Base-by-base conservation (phyloP, 2,329 filamentous ascomycete genomes). In the Volutella citrinella region DNA sequence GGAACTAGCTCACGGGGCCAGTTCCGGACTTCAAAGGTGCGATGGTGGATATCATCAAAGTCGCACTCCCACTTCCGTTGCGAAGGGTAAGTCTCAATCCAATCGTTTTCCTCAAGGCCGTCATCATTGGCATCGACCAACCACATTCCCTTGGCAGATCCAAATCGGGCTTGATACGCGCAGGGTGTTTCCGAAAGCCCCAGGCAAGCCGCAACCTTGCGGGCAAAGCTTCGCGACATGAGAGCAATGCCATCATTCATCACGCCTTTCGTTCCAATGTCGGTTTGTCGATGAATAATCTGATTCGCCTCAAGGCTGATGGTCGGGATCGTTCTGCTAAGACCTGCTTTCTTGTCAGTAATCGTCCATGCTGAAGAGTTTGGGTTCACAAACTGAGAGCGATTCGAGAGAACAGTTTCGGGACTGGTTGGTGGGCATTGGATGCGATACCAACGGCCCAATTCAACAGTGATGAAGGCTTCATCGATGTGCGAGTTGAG, bases 141-240 rank as follows among this genome's bases (percentile, higher is more conserved):
- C 85, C 84, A 90, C 45, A 90, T 68, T 0, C 86, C 87, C 55
- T 91, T 91, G 1, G 82, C 82, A 13, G 82, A 77, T 9, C 78
- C 82, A 21, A 90, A 74, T 1, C 87, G 74, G 3, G 68, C 84
- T 56, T 91, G 86, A 27, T 82, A 80, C 0, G 72, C 80, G 20
- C 76, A 75, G 0, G 84, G 83, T 0, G 76, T 54, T n/a, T 74
- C 67, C 0, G 54, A 46, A 0, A 82, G 57, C 0, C 71, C 72
- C 8, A 84, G 65, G 0, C 42, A 41, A 1, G 66, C 52, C 17
- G 72, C 68, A 6, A 88, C 67, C 25, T 64, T 63, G 2, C 59
- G 54, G 0, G 77, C 80, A 3, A 85, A 70, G 2, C 65, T 71
- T 5, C 67, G 63, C 0, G 85, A 90, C 45, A 89, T 82, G 4